Evolutionary conservation across 73 alveolate genomes (phyloP), one percentile per base, ranked within the genome.

Genomic region (Blepharisma stoltei): DNA sequence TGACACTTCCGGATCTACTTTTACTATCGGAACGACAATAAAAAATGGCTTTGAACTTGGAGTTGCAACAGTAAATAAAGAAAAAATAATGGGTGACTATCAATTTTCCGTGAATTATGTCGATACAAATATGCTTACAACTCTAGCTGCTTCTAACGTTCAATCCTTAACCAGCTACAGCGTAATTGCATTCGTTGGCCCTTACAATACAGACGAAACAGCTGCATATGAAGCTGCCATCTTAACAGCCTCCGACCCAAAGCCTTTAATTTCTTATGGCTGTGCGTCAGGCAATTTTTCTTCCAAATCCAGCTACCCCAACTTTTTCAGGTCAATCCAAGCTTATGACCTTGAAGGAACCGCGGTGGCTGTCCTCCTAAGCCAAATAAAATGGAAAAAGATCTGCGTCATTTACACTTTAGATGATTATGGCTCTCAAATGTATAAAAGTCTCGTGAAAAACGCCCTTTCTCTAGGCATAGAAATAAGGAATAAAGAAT

Each of bases 191-290:
- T 25, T 60, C 23, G 73, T 60, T 4, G 73, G 73, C 23, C 73
- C 73, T 20, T 60, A 60, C 5, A 25, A 38, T 3, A 9, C 37
- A 1, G 73, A 60, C 23, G n/a, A 14, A 25, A 38, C 73, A 9
- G 23, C 14, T 8, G 14, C 73, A 1, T 60, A 60, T 60, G 37
- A n/a, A 20, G 18, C 0, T 14, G 73, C 73, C 14, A 32, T 60
- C 14, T 60, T 38, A 2, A 2, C 37, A 2, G 47, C 14, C 5
- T 8, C 11, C 37, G 47, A 18, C 14, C 14, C 23, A n/a, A 60
- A 25, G 5, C 79, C 79, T 69, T 18, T 69, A 7, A 43, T 69
- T n/a, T 1, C 67, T 38, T 69, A 69, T 43, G 79, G 79, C 9
- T 7, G 21, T 18, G 14, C 79, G 1, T 25, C 20, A 38, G n/a